Evolutionary conservation across 495 filamentous ascomycete species (phyloP), one percentile per base, ranked within the genome.

Genomic region (Annulohypoxylon moriforme): DNA sequence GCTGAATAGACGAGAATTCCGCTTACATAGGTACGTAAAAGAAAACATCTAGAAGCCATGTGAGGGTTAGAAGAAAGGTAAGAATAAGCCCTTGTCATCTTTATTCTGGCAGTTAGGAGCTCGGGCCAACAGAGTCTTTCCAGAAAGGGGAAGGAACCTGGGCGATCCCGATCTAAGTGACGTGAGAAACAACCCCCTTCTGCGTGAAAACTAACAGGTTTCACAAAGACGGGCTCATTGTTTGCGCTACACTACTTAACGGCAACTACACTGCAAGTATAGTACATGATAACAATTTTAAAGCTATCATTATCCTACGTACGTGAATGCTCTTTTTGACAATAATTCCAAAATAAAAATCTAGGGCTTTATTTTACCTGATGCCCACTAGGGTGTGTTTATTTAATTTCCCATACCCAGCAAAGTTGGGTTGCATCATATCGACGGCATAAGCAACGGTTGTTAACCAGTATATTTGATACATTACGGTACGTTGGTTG

Each of bases 101-200:
- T 22, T 40, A 40, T 40, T 71, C 56, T 66, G 40, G 36, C 31
- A 33, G 58, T 36, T 62, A 7, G 63, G 58, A 67, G 69, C 69
- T 72, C 34, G 69, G 64, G 25, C 69, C 60, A 72, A 53, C n/a
- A 14, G 11, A 40, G 53, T 57, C 10, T 68, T 52, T 73, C 60
- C 60, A 68, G 65, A 68, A 73, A 40, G 24, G 57, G 64, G 11
- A 60, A 68, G 56, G 60, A 67, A 65, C 34, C 22, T 33, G 33
- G 66, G 22, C 18, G 47, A 60, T 60, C 60, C 60, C 60, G 68
- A 73, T 59, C 55, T 44, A 4, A 13, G 70, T 65, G 70, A 68
- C 64, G 65, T 68, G 69, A 60, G 46, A 62, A 42, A 61, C 44
- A 71, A 67, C 50, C 57, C 60, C 42, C 59, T 72, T 67, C 69